These are phyloP conservation scores for Aquilaria yunnanensis DNA, from an alignment of 345 rosid genomes.

Conservation along the genomic window DNA sequence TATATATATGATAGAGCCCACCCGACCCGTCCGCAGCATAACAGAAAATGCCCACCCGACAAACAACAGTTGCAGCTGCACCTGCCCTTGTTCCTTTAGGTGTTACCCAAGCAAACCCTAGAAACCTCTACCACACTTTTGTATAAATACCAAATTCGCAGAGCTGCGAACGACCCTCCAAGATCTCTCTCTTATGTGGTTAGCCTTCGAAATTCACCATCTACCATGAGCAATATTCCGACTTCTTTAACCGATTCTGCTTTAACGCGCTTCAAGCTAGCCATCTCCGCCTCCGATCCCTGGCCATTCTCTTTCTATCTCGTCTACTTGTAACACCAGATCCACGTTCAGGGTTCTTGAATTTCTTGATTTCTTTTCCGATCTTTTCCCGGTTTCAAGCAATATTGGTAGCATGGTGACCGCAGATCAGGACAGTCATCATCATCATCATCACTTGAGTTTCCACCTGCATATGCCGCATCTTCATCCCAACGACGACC, in stretches of 20 bases:
- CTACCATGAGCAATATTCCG: conserved; percentile 89
- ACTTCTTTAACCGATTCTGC: conserved; percentile 67
- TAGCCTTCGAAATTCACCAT: conserved; percentile 13
- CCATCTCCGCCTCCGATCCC: conserved; percentile 77
- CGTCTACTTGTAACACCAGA: conserved; percentile 20
- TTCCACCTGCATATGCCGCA: conserved; percentile 52
- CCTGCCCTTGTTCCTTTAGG: too few relatives aligned
- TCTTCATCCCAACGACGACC: conserved; percentile 25
- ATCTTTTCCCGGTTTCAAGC: not conserved
- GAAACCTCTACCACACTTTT: not conserved
- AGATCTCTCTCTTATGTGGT: conserved; percentile 13
- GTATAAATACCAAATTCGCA: conserved; percentile 13
- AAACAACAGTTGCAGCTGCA: too few relatives aligned
- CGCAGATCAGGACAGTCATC: conserved; percentile 17
- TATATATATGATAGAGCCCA: too few relatives aligned
- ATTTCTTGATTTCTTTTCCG: not conserved
- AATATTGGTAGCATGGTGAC: conserved; percentile 20
- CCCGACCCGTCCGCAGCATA: too few relatives aligned
- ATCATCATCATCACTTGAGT: conserved; percentile 27
- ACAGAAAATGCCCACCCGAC: too few relatives aligned
- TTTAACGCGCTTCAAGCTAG: conserved; percentile 59
- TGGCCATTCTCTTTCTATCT: conserved; percentile 73
- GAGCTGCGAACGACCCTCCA: not conserved
- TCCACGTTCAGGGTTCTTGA: not conserved
- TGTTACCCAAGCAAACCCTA: conserved; percentile 1